Percentiles rank a stretch among this genome's conserved stretches.
phyloP scores from a whole-genome alignment of 805 yeast species.

The Millerozyma miso region DNA sequence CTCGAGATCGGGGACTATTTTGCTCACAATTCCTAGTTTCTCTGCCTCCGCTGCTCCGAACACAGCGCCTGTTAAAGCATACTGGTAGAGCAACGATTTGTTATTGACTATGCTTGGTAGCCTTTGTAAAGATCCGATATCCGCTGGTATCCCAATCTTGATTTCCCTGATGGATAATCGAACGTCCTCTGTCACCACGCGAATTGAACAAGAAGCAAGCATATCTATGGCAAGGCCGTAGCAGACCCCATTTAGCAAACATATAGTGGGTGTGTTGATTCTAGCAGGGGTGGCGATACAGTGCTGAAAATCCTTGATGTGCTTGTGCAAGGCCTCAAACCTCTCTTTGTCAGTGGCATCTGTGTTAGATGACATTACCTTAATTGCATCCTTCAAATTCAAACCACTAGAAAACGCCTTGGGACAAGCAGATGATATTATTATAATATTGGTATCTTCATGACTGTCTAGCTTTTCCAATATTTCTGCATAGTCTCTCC shows the following conservation, averaged over 20 bases:
- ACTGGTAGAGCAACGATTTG: slow-evolving; percentile 53
- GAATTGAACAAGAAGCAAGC: slow-evolving; percentile 52
- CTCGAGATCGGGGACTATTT: slow-evolving; percentile 41
- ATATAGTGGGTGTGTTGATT: slow-evolving; percentile 59
- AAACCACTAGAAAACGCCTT: slow-evolving; percentile 62
- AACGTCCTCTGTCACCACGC: slow-evolving; percentile 52
- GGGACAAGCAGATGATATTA: slow-evolving; percentile 54
- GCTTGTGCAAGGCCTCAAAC: slow-evolving; percentile 22
- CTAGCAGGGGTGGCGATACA: slow-evolving; percentile 46
- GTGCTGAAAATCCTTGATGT: slow-evolving; percentile 56
- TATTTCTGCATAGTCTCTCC: slow-evolving; percentile 52
- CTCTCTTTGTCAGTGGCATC: slow-evolving; percentile 13
- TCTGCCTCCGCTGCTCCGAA: slow-evolving; percentile 55
- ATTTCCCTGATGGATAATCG: slow-evolving; percentile 63
- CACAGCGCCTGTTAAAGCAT: slow-evolving; percentile 57
- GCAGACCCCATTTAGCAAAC: slow-evolving; percentile 59
- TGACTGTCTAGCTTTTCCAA: slow-evolving; percentile 43
- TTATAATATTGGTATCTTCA: slow-evolving; percentile 45
- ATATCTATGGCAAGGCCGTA: slow-evolving; percentile 71
- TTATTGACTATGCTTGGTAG: slow-evolving; percentile 52
- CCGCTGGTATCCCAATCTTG: slow-evolving; percentile 71
- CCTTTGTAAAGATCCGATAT: slow-evolving; percentile 73
- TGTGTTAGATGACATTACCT: slow-evolving; percentile 3
- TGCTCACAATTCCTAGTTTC: slow-evolving; percentile 51
- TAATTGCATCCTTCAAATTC: slow-evolving; percentile 43